These are phyloP conservation scores for Chaetomiaceae sp. DNA, from an alignment of 2,329 filamentous ascomycete species.

Conservation along the genomic window DNA sequence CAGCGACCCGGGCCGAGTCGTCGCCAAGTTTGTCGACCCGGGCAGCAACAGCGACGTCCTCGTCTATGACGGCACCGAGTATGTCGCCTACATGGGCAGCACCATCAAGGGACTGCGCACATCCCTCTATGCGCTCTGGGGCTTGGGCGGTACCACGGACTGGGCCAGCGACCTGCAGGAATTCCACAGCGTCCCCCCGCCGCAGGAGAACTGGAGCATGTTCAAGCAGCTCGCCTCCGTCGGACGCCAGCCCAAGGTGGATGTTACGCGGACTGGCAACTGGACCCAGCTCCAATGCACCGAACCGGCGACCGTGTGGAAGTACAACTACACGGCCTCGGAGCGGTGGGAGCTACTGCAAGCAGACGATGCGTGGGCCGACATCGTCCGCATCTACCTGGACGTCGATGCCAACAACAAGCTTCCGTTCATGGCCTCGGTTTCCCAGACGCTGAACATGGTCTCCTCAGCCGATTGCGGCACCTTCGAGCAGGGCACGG, in stretches of 20 bases:
- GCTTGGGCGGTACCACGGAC: constrained; percentile 25
- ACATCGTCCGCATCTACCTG: constrained; percentile 26
- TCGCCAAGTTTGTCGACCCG: not conserved
- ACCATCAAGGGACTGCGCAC: constrained; percentile 5
- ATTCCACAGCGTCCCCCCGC: constrained; percentile 19
- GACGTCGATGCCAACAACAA: constrained; percentile 7
- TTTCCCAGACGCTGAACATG: not conserved
- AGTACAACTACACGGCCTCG: constrained; percentile 1
- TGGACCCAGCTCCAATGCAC: constrained; percentile 28
- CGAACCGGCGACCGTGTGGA: constrained; percentile 5
- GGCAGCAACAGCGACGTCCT: constrained; percentile 10
- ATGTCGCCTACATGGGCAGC: constrained; percentile 16
- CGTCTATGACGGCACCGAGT: constrained; percentile 12
- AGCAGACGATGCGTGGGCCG: constrained; percentile 27
- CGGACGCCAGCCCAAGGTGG: constrained; percentile 20
- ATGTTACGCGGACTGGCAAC: constrained; percentile 20
- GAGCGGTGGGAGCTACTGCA: constrained; percentile 28
- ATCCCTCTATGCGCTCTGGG: constrained; percentile 10
- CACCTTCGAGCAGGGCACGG: no score
- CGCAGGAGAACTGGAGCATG: constrained; percentile 2
- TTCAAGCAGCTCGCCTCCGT: constrained; percentile 18
- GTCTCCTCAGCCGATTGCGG: not conserved
- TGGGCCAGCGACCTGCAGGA: constrained; percentile 29
- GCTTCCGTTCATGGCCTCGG: constrained; percentile 12
- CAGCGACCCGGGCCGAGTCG: no score